Base-by-base conservation (phyloP, 495 filamentous ascomycete genomes). In the Aspergillus steynii region DNA sequence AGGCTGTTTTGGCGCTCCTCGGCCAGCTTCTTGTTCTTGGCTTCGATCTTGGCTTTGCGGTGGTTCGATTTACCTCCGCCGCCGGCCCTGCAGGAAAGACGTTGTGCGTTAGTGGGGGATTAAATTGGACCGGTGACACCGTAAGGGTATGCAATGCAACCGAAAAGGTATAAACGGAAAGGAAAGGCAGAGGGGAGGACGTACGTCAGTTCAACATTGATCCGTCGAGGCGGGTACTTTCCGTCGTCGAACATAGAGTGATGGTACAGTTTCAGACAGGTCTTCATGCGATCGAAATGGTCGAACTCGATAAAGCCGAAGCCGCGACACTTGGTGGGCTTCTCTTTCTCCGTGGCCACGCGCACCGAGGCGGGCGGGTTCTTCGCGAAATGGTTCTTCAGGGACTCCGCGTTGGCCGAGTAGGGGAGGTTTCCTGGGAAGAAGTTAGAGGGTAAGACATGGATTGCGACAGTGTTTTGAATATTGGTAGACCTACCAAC, bases 281-380 rank as follows among this genome's bases (percentile, higher is more conserved):
- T 93, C 82, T 96, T 90, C 93, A 98, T 96, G 70, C 88, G 86
- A 75, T 96, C 92, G 77, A 86, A 96, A 52, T 85, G 79, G 60
- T 86, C 89, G 65, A 99, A 98, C 75, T 99, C 95, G 61, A 99
- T 80, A 74, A 99, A 99, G 4, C 92, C 95, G 63, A 89, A 90
- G 32, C 95, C 95, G 65, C 91, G 92, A 61, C 87, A 90, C 62
- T 89, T 90, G 29, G 71, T 75, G 15, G 87, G 82, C 55, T 88
- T 82, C 48, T 84, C 81, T 65, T 88, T 88, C 68, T 91, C 77
- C 15, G 89, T 92, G 29, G 89, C 84, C 31, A 92, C 85, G 1
- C 95, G 91, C 55, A 97, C 81, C 10, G 83, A 83, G 20, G 78
- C 82, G 2, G 95, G 93, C 14, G 84, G 72, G 56, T 96, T 83